Base-by-base conservation (phyloP, 192 early-diverging fungal species). In the Coemansia javaensis region DNA sequence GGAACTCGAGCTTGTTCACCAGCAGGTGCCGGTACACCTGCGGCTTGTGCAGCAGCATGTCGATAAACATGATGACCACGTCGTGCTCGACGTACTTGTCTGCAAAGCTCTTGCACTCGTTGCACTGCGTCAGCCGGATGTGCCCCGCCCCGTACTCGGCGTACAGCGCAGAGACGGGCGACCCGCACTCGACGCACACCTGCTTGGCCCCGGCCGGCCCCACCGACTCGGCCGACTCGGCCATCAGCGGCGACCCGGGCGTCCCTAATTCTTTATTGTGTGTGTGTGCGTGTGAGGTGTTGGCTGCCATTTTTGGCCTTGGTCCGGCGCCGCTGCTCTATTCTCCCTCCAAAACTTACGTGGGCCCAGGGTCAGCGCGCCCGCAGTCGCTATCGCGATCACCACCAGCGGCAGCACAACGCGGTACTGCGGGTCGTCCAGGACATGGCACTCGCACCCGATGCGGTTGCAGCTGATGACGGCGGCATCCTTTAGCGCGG, bases 61-160 rank as follows among this genome's bases (percentile, higher is more conserved):
- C 92, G 53, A 95, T 89, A 53, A 91, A 91, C 43, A 90, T 81
- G 33, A 91, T 82, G 14, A 91, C 79, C 52, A 84, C 79, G 55
- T 95, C 92, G 63, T 88, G 83, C 66, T 95, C 92, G 31, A 93
- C 81, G 71, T 95, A 95, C 57, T 90, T 90, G 80, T 95, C 92
- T 32, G 88, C 90, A 58, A 92, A 87, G 33, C 84, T 72, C 28
- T 85, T 78, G 69, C 88, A 90, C 23, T 71, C 65, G 23, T 79
- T 72, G 63, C 90, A 93, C 46, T 86, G 83, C 10, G 88, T 90
- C 6, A 93, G 72, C 11, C 86, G 77, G 56, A 93, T 89, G 50
- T 90, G 90, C 2, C 85, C 87, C 42, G 81, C 82, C 36, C 85
- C 83, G 48, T 93, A 93, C 42, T 90, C 84, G 3, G 88, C 86